phyloP scores from a whole-genome alignment of 306 rosid species.

The Alnus rubra region DNA sequence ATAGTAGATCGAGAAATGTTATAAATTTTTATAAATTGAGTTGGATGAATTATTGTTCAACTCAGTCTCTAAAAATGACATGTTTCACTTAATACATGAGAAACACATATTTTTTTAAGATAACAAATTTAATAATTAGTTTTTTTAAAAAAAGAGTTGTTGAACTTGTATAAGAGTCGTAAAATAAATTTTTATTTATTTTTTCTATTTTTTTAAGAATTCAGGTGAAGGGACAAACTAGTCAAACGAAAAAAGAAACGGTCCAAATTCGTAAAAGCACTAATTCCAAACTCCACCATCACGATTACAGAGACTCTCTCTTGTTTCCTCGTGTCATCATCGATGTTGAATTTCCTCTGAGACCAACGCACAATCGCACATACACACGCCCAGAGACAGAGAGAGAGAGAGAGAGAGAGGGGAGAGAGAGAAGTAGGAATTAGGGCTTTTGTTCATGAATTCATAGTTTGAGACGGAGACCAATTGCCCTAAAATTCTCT shows the following conservation, averaged over 20 bases:
- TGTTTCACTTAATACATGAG: too few relatives aligned
- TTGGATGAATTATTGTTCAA: too few relatives aligned
- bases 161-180: too few relatives aligned
- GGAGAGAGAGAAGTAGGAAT: slow-evolving; percentile 3
- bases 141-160: too few relatives aligned
- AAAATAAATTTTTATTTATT: too few relatives aligned
- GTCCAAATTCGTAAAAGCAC: not conserved
- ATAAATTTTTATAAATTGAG: too few relatives aligned
- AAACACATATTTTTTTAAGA: too few relatives aligned
- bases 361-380: slow-evolving; percentile 1
- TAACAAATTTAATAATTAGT: too few relatives aligned
- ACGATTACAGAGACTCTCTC: slow-evolving; percentile 16
- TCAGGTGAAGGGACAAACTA: not conserved
- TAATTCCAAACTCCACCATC: not conserved
- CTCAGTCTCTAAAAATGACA: too few relatives aligned
- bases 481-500: slow-evolving; percentile 10
- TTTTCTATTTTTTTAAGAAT: not conserved
- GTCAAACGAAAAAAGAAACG: not conserved
- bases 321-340: slow-evolving; percentile 8
- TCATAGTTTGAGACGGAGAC: slow-evolving; percentile 12
- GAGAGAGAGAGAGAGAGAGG: slow-evolving; percentile 1
- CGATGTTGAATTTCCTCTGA: slow-evolving; percentile 18
- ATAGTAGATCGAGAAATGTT: too few relatives aligned
- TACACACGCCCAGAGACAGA: not conserved
- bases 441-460: slow-evolving; percentile 25